Evolutionary conservation across 176 grass and related monocot genomes (phyloP).

Genomic region (Miscanthus lutarioriparius): DNA sequence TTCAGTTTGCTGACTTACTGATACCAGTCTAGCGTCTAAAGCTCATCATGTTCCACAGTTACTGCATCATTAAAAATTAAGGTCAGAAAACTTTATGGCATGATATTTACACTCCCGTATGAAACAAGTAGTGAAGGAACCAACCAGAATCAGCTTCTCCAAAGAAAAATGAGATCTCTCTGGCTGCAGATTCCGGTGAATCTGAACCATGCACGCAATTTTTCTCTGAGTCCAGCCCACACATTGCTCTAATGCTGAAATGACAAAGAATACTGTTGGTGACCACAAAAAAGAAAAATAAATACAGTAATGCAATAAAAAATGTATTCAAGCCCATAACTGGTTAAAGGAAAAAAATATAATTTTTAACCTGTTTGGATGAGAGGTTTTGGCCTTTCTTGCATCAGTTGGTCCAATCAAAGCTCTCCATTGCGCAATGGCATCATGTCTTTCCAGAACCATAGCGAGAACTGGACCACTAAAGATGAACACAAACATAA

Average conservation of each 20-base stretch:
- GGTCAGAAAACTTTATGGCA: slow-evolving; percentile 26
- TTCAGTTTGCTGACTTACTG: slow-evolving; percentile 3
- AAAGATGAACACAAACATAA: slow-evolving; percentile 39
- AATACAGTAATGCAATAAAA: neutral
- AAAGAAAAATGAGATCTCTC: slow-evolving; percentile 94
- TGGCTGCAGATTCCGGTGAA: slow-evolving; percentile 66
- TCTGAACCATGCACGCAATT: slow-evolving; percentile 98
- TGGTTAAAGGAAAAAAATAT: neutral
- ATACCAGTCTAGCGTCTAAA: slow-evolving; percentile 39
- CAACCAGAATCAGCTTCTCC: slow-evolving; percentile 58
- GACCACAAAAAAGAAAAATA: neutral
- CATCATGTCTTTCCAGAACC: slow-evolving; percentile 80
- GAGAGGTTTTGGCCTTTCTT: slow-evolving; percentile 72
- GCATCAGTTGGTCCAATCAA: slow-evolving; percentile 95
- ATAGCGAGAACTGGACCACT: slow-evolving; percentile 72
- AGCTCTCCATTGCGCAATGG: slow-evolving; percentile 66
- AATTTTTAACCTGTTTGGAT: slow-evolving; percentile 63
- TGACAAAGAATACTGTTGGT: neutral
- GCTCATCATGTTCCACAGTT: slow-evolving; percentile 61
- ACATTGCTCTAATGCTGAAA: slow-evolving; percentile 95
- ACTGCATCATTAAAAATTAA: slow-evolving; percentile 32
- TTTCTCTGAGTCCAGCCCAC: slow-evolving; percentile 60
- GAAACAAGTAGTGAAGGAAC: slow-evolving; percentile 18
- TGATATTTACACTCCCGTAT: neutral
- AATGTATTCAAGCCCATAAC: neutral